These are phyloP conservation scores for Dioscorea zingiberensis DNA, from an alignment of 106 monocot genomes.

Conservation along the genomic window DNA sequence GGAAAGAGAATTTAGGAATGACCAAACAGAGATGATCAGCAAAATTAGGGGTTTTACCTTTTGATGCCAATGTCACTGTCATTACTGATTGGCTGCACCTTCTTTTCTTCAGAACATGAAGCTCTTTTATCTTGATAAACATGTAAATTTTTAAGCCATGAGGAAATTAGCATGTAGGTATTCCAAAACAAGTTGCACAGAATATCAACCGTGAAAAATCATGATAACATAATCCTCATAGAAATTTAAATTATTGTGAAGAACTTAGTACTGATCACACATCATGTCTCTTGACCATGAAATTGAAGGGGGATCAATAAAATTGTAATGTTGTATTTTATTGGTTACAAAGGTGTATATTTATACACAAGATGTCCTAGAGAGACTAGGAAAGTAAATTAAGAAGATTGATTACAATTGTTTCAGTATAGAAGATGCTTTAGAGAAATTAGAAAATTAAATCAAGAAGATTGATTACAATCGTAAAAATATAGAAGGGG, in stretches of 20 bases:
- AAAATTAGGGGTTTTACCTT: conserved; percentile 16
- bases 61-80: conserved; percentile 23
- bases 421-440: no score
- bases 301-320: no score
- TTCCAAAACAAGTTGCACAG: background rate
- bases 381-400: no score
- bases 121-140: conserved; percentile 45
- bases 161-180: background rate
- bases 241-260: background rate
- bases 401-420: no score
- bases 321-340: no score
- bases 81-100: conserved; percentile 17
- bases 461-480: no score
- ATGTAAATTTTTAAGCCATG: background rate
- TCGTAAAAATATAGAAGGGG: no score
- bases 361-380: no score
- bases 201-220: background rate
- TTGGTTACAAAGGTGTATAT: no score
- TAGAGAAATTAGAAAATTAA: no score
- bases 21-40: background rate
- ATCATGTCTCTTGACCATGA: background rate
- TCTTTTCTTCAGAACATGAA: conserved; percentile 49
- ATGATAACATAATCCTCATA: background rate
- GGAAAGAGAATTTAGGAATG: background rate
- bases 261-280: background rate